Percentiles rank a stretch among this genome's conserved stretches.
Evolutionary conservation across 768 basidiomycete species (phyloP).

Genomic region (Leccinum boreale): DNA sequence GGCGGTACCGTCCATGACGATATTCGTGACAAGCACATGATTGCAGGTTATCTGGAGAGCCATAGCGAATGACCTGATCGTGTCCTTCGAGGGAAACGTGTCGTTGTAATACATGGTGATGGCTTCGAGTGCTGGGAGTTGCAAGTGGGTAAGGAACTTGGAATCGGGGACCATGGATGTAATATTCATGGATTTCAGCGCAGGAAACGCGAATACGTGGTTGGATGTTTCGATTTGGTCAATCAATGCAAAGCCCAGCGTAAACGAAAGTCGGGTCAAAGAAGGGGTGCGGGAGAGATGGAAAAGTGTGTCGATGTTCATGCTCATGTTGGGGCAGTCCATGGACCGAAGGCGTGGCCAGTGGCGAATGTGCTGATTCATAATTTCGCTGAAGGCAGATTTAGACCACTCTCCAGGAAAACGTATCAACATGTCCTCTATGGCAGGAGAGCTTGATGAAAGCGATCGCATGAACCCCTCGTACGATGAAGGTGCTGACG

Average conservation of each 20-base stretch:
- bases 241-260: background rate
- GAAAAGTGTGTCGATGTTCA: background rate
- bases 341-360: background rate
- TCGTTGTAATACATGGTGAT: background rate
- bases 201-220: background rate
- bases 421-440: background rate
- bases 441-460: background rate
- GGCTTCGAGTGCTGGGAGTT: background rate
- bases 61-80: background rate
- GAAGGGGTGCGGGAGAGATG: background rate
- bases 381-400: background rate
- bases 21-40: background rate
- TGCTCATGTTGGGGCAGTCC: background rate
- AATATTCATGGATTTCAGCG: background rate
- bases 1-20: background rate
- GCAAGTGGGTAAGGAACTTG: background rate
- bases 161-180: background rate
- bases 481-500: background rate
- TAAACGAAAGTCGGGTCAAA: background rate
- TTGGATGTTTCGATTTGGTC: background rate
- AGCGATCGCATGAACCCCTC: background rate
- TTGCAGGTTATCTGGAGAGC: too few relatives aligned
- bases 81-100: background rate
- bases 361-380: background rate
- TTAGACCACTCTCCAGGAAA: background rate